A percentile compares a stretch with the other conserved stretches of the same genome.
These are phyloP conservation scores for Gaeumannomyces sp. DNA, from an alignment of 2,329 filamentous ascomycete genomes.

Conservation along the genomic window DNA sequence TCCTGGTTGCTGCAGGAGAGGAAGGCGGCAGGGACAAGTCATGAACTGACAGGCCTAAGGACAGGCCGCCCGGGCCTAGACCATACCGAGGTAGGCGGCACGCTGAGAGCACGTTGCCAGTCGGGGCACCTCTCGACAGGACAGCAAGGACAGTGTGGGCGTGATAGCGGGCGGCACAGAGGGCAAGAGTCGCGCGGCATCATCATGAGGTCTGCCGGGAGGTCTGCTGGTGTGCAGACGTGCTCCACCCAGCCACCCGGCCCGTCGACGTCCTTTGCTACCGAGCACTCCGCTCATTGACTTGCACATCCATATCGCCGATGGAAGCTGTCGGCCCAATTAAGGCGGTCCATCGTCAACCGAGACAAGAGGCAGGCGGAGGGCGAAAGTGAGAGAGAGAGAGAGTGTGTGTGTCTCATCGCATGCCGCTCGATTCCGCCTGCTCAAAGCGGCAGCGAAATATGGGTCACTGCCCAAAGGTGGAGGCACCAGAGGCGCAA, in stretches of 20 bases:
- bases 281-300: neutral
- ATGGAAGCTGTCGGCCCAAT: neutral
- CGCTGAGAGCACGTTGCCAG: no score
- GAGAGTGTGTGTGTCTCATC: neutral
- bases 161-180: no score
- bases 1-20: neutral
- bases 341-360: neutral
- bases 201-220: neutral
- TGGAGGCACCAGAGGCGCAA: neutral
- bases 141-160: no score
- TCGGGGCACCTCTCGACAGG: neutral
- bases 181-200: neutral
- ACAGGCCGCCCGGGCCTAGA: no score
- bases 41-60: no score
- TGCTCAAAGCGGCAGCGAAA: neutral
- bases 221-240: neutral
- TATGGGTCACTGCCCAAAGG: neutral
- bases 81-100: no score
- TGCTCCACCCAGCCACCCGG: conserved; percentile 1
- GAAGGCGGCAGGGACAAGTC: neutral
- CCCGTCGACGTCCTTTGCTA: neutral
- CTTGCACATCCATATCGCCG: neutral
- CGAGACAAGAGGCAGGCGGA: neutral
- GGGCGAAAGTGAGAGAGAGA: neutral
- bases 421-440: neutral